These are phyloP conservation scores for Casaregolazyma lundiana DNA, from an alignment of 1,139 yeast species.

Conservation along the genomic window DNA sequence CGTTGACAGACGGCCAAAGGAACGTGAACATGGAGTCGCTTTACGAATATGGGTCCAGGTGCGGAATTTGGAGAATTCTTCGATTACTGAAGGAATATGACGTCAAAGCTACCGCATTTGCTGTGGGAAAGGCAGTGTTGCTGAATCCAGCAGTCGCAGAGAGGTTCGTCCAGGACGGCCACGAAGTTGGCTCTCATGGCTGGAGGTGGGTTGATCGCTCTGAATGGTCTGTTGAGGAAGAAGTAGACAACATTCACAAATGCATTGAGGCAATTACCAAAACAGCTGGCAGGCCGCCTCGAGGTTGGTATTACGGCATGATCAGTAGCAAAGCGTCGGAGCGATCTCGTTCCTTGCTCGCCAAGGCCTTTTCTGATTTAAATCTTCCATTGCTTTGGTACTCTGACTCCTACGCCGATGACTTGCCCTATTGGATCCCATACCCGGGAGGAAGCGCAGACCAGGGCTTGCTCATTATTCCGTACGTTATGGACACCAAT, in stretches of 20 bases:
- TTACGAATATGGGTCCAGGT: conserved; percentile 38
- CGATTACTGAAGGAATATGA: conserved; percentile 32
- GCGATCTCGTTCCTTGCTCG: conserved; percentile 32
- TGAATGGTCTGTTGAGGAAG: conserved; percentile 30
- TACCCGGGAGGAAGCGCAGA: conserved; percentile 30
- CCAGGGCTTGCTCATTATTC: conserved; percentile 35
- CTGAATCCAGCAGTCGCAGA: conserved; percentile 33
- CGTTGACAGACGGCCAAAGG: conserved; percentile 27
- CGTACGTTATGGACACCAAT: conserved; percentile 35
- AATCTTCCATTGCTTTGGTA: conserved; percentile 34
- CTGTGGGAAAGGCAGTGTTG: conserved; percentile 38
- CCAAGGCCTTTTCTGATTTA: conserved; percentile 34
- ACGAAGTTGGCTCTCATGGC: conserved; percentile 40
- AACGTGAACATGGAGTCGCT: conserved; percentile 31
- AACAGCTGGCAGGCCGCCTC: conserved; percentile 33
- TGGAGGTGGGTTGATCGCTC: conserved; percentile 39
- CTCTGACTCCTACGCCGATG: conserved; percentile 37
- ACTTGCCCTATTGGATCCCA: conserved; percentile 37
- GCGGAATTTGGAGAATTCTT: conserved; percentile 38
- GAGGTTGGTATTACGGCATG: conserved; percentile 36
- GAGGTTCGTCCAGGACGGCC: conserved; percentile 38
- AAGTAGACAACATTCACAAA: conserved; percentile 32
- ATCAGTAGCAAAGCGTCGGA: conserved; percentile 28
- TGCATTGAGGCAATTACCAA: conserved; percentile 30
- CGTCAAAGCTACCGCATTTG: conserved; percentile 36